phyloP scores from a whole-genome alignment of 2,329 filamentous ascomycete species.

The Cytospora piceicola region DNA sequence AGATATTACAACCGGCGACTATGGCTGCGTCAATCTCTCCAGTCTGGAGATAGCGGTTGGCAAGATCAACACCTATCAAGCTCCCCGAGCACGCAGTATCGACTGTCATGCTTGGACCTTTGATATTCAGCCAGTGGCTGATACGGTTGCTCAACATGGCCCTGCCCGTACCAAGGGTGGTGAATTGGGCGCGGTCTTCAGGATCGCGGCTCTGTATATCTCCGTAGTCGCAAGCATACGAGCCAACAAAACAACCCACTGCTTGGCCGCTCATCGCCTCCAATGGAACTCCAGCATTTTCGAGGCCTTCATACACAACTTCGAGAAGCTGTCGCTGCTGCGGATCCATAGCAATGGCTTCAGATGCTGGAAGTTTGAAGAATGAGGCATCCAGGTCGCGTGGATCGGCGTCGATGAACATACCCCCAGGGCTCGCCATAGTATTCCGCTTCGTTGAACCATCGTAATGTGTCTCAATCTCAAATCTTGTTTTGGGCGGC shows the following conservation, averaged over 20 bases:
- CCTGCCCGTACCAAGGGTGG: constrained; percentile 40
- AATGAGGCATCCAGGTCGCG: constrained; percentile 45
- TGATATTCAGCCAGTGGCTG: constrained; percentile 44
- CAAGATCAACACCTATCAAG: constrained; percentile 50
- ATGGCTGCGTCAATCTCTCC: constrained; percentile 46
- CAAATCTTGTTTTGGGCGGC: constrained; percentile 40
- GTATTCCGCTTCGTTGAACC: constrained; percentile 41
- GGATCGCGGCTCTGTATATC: constrained; percentile 3
- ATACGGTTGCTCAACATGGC: constrained; percentile 45
- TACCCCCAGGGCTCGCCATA: constrained; percentile 36
- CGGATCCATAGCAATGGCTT: constrained; percentile 48
- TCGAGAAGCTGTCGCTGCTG: constrained; percentile 48
- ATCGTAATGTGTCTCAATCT: constrained; percentile 43
- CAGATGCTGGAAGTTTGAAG: constrained; percentile 45
- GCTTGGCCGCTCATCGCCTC: constrained; percentile 32
- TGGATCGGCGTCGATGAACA: constrained; percentile 39
- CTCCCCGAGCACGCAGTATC: constrained; percentile 56
- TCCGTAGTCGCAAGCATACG: constrained; percentile 29
- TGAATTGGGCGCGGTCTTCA: constrained; percentile 14
- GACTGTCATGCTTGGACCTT: constrained; percentile 48
- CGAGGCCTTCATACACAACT: constrained; percentile 48
- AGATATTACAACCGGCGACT: constrained; percentile 47
- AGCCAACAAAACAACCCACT: constrained; percentile 40
- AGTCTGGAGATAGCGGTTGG: constrained; percentile 44
- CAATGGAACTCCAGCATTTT: constrained; percentile 41